These are phyloP conservation scores for Glarea lozoyensis DNA, from an alignment of 495 filamentous ascomycete genomes.

Conservation along the genomic window DNA sequence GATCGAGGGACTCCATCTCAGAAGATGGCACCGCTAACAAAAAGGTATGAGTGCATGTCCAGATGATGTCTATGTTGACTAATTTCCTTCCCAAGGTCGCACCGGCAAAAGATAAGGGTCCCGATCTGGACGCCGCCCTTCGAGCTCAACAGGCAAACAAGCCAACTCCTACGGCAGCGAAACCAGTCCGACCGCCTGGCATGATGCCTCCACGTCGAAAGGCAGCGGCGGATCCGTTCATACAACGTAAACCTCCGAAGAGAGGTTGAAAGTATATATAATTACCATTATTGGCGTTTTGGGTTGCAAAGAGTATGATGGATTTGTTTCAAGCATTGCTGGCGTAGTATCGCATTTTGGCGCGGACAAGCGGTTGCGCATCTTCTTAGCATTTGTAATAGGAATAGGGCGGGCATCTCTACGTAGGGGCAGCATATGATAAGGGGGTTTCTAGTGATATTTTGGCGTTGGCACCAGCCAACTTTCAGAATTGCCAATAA, in stretches of 20 bases:
- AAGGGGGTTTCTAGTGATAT: too few relatives aligned
- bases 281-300: conserved; percentile 5
- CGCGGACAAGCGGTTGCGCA: too few relatives aligned
- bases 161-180: conserved; percentile 16
- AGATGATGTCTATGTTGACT: not conserved
- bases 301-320: too few relatives aligned
- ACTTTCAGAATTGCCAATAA: too few relatives aligned
- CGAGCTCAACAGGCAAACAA: conserved; percentile 24
- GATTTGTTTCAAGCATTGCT: too few relatives aligned
- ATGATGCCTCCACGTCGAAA: conserved; percentile 25
- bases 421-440: too few relatives aligned
- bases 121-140: conserved; percentile 17
- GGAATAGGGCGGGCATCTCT: too few relatives aligned
- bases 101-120: conserved; percentile 10
- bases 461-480: too few relatives aligned
- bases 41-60: conserved; percentile 21
- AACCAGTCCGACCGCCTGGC: conserved; percentile 16
- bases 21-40: conserved; percentile 22
- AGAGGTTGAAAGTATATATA: conserved; percentile 5
- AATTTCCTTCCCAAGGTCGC: conserved; percentile 9
- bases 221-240: conserved; percentile 32
- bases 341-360: too few relatives aligned
- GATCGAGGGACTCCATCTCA: conserved; percentile 22
- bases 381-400: too few relatives aligned
- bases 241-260: conserved; percentile 30